A percentile compares a stretch with the other conserved stretches of the same genome.
These are phyloP conservation scores for Salvia splendens DNA, from an alignment of 257 asterid genomes.

Conservation along the genomic window DNA sequence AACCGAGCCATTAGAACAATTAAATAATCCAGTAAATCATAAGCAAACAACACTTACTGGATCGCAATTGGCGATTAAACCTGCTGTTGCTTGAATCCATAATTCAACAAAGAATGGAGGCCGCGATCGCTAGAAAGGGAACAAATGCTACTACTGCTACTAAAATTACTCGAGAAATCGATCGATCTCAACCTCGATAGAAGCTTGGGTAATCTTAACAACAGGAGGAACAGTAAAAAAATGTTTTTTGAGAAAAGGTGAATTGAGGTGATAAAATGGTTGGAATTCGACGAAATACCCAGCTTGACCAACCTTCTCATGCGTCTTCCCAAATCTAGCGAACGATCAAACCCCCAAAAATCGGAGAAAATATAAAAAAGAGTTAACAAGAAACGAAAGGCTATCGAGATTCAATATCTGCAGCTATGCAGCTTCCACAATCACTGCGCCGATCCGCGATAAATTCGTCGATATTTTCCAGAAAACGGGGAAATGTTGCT, in stretches of 20 bases:
- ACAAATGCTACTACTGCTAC: constrained; percentile 17
- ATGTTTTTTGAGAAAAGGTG: constrained; percentile 42
- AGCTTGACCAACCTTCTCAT: constrained; percentile 85
- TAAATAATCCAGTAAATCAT: background rate
- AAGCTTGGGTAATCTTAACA: constrained; percentile 51
- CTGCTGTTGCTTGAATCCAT: constrained; percentile 65
- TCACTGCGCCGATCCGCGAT: constrained; percentile 5
- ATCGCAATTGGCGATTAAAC: constrained; percentile 61
- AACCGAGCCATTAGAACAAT: background rate
- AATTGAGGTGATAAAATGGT: constrained; percentile 43
- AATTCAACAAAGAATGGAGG: constrained; percentile 23
- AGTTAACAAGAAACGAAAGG: background rate
- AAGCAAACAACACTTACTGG: constrained; percentile 43
- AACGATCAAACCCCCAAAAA: background rate
- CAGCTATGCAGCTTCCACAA: background rate
- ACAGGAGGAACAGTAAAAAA: constrained; percentile 44
- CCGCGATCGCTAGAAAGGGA: constrained; percentile 20
- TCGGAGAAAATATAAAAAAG: background rate
- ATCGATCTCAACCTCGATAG: constrained; percentile 38
- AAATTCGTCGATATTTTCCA: constrained; percentile 14
- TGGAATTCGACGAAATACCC: constrained; percentile 56
- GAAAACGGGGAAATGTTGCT: background rate
- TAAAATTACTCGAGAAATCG: constrained; percentile 3
- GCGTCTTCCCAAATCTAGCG: constrained; percentile 56
- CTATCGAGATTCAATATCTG: constrained; percentile 19